phyloP scores from a whole-genome alignment of 1,284 basidiomycete species.

The Blastosporella zonata region DNA sequence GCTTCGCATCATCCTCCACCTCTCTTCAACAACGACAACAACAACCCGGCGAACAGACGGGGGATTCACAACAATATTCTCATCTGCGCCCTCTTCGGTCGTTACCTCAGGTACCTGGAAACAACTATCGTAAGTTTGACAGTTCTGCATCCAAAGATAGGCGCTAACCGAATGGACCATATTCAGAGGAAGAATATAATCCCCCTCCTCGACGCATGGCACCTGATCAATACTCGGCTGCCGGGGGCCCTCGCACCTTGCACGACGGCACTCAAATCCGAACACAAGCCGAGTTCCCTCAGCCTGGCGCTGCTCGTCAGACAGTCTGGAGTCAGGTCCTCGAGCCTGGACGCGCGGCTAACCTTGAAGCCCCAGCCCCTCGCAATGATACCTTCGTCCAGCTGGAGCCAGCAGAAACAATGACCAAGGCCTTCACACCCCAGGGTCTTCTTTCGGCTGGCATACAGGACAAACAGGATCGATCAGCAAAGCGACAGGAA shows the following conservation, averaged over 20 bases:
- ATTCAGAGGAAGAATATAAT: conserved; percentile 29
- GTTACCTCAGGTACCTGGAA: conserved; percentile 43
- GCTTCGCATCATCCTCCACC: conserved; percentile 25
- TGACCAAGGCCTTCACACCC: conserved; percentile 92
- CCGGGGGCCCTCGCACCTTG: conserved; percentile 37
- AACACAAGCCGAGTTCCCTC: conserved; percentile 50
- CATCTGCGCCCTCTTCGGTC: conserved; percentile 42
- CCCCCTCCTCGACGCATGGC: conserved; percentile 36
- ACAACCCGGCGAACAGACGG: conserved; percentile 19
- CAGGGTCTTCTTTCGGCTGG: conserved; percentile 94
- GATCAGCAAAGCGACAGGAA: conserved; percentile 93
- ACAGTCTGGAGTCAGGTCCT: conserved; percentile 85
- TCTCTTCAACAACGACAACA: conserved; percentile 24
- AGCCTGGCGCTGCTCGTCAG: conserved; percentile 55
- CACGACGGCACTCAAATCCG: conserved; percentile 45
- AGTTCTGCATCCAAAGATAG: conserved; percentile 3
- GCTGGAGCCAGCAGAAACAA: conserved; percentile 71
- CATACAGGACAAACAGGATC: conserved; percentile 91
- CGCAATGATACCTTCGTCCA: conserved; percentile 77
- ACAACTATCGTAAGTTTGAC: conserved; percentile 29
- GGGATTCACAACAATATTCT: conserved; percentile 25
- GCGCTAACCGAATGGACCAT: conserved; percentile 12
- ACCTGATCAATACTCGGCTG: conserved; percentile 42
- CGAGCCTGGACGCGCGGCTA: conserved; percentile 59
- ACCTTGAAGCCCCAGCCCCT: conserved; percentile 30